Conservation (phyloP, 179 eudicot genomes). For the Nepenthes alata region DNA sequence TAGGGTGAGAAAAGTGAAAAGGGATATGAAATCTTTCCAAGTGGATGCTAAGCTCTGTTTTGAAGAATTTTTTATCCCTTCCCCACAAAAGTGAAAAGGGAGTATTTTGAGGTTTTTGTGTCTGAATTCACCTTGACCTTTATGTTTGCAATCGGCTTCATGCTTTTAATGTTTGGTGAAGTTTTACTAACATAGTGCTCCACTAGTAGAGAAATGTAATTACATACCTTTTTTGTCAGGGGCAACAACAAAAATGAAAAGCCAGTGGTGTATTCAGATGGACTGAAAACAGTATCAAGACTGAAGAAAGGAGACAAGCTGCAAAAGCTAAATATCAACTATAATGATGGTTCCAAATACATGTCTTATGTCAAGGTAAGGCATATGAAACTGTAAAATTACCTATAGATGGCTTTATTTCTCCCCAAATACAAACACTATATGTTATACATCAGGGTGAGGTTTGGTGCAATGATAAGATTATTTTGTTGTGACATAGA, state of each 20-base stretch:
- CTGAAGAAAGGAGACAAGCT: constrained; percentile 45
- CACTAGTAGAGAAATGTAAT: constrained; percentile 2
- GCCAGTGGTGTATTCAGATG: constrained; percentile 23
- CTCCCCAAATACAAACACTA: too few species aligned
- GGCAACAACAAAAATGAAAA: constrained; percentile 29
- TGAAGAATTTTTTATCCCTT: too few species aligned
- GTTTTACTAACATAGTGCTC: background rate
- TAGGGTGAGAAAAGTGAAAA: constrained; percentile 1
- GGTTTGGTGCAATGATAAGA: too few species aligned
- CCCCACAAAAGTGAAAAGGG: too few species aligned
- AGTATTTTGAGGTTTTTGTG: too few species aligned
- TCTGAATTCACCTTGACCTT: background rate
- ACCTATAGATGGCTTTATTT: too few species aligned
- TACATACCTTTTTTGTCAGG: constrained; percentile 13
- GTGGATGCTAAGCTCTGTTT: too few species aligned
- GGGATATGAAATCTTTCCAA: constrained; percentile 24
- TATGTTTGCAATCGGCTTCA: background rate
- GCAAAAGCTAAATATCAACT: constrained; percentile 35
- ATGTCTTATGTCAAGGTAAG: constrained; percentile 96
- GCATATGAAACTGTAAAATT: constrained; percentile 9
- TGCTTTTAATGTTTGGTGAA: background rate
- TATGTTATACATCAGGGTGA: too few species aligned
- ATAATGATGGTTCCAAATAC: constrained; percentile 71
- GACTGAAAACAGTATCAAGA: constrained; percentile 30
- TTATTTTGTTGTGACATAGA: too few species aligned